phyloP scores from a whole-genome alignment of 805 yeast genomes.

The Kuraishia capsulata region DNA sequence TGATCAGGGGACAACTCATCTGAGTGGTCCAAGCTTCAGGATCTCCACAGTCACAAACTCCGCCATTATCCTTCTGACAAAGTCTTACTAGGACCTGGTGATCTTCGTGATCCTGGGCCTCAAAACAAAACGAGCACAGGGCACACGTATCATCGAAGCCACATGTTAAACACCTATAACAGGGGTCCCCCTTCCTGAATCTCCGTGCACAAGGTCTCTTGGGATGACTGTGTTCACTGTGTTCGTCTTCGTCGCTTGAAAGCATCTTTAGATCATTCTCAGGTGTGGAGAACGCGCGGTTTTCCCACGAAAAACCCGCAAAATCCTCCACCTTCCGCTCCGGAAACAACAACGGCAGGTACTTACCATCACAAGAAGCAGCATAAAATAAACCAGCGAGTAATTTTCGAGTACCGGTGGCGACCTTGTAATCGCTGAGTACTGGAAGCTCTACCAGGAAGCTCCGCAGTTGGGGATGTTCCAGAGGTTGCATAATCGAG shows the following conservation, averaged over 20 bases:
- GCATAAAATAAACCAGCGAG: constrained; percentile 34
- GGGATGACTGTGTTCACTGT: constrained; percentile 33
- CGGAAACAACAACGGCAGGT: constrained; percentile 27
- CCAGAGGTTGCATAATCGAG: too few species aligned
- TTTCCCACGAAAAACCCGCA: constrained; percentile 6
- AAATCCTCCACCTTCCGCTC: constrained; percentile 14
- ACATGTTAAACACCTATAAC: constrained; percentile 67
- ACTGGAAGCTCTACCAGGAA: constrained; percentile 30
- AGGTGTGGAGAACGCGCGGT: constrained; percentile 4
- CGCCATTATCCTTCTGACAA: constrained; percentile 59
- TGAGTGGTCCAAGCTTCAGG: constrained; percentile 67
- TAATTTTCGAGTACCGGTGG: constrained; percentile 20
- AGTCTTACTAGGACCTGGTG: constrained; percentile 64
- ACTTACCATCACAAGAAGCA: constrained; percentile 31
- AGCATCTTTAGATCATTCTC: neutral
- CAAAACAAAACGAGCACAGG: constrained; percentile 68
- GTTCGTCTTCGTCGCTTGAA: neutral
- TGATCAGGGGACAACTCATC: constrained; percentile 38
- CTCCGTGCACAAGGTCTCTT: constrained; percentile 68
- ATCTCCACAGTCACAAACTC: constrained; percentile 87
- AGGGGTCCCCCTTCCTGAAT: constrained; percentile 72
- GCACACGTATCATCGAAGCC: constrained; percentile 82
- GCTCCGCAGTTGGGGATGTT: constrained; percentile 18
- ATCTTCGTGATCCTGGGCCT: constrained; percentile 57
- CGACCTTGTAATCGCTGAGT: constrained; percentile 21